These are phyloP conservation scores for Thalia dealbata DNA, from an alignment of 176 grass and related monocot genomes.

Conservation along the genomic window DNA sequence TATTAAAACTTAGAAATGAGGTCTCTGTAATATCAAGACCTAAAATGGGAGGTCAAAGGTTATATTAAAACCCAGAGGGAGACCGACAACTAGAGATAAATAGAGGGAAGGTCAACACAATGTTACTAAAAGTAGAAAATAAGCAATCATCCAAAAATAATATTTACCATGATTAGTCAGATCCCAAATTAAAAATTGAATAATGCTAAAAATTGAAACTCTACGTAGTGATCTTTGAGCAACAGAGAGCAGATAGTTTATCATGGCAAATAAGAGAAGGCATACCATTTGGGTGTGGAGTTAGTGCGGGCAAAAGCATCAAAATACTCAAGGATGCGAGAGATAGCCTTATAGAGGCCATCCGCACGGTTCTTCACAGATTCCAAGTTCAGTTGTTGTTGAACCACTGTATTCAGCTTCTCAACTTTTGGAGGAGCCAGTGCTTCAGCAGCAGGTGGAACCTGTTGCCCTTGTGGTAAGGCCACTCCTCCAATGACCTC, in stretches of 20 bases:
- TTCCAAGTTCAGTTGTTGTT: constrained; percentile 85
- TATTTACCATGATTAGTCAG: neutral
- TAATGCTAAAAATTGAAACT: neutral
- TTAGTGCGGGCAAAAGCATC: constrained; percentile 53
- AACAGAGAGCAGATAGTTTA: neutral
- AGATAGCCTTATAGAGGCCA: constrained; percentile 77
- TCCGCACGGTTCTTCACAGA: constrained; percentile 66
- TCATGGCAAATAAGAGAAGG: neutral
- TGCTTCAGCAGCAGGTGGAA: constrained; percentile 6
- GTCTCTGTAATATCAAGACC: no score
- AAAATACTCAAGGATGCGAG: constrained; percentile 87
- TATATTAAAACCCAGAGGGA: no score
- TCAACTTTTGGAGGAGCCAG: constrained; percentile 33
- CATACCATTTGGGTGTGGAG: constrained; percentile 62
- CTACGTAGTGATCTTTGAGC: neutral
- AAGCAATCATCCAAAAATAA: neutral
- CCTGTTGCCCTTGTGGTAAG: constrained; percentile 1
- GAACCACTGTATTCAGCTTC: constrained; percentile 54
- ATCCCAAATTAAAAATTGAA: neutral
- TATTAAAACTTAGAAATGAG: no score
- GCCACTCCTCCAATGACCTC: constrained; percentile 23
- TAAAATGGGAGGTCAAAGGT: no score
- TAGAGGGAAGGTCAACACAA: no score
- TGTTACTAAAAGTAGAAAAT: neutral
- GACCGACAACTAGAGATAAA: no score